Base-by-base conservation (phyloP, 306 rosid genomes). In the Cicer pinnatifidum region DNA sequence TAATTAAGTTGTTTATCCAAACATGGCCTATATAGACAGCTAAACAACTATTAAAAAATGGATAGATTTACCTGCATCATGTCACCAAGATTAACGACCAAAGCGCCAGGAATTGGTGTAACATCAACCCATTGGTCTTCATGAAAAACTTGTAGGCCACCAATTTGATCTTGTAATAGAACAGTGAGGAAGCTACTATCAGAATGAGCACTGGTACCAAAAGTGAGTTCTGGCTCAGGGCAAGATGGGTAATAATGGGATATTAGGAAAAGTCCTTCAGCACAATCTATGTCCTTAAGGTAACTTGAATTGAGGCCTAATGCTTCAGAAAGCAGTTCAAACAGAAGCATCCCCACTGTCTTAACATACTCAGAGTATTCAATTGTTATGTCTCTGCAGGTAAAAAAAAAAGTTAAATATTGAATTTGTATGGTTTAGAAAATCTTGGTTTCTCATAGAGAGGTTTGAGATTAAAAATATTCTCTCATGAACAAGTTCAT, bases 291-390 rank as follows among this genome's bases (percentile, higher is more conserved):
- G 66, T 54, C 75, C n/a, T 71, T 54, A 7, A 71, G 75, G 54
- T 71, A 71, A 71, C 13, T 71, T 1, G 66, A 28, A 56, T 71
- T 20, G 6, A 71, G 41, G n/a, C 76, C 76, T 71, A 71, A 71
- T 71, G 76, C 76, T 71, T 71, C 66, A 54, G 76, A 71, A 19
- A 71, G 53, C 67, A 71, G 20, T 56, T 71, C 76, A 56, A 56
- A 56, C 13, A 71, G 23, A 40, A 41, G 43, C 38, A 19, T 20
- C 8, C 54, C 76, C 5, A 71, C 41, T 20, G 23, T 56, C 23
- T 71, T 71, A 8, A 71, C 67, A 71, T 56, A 4, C 3, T 56
- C 11, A 2, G 53, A 19, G 43, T 56, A 71, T 43, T 57, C 7
- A 8, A 41, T n/a, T 33, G 44, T 72, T 9, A 72, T 23, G 59